These are phyloP conservation scores for Magnaporthiopsis poae DNA, from an alignment of 2,329 filamentous ascomycete species.

Conservation along the genomic window DNA sequence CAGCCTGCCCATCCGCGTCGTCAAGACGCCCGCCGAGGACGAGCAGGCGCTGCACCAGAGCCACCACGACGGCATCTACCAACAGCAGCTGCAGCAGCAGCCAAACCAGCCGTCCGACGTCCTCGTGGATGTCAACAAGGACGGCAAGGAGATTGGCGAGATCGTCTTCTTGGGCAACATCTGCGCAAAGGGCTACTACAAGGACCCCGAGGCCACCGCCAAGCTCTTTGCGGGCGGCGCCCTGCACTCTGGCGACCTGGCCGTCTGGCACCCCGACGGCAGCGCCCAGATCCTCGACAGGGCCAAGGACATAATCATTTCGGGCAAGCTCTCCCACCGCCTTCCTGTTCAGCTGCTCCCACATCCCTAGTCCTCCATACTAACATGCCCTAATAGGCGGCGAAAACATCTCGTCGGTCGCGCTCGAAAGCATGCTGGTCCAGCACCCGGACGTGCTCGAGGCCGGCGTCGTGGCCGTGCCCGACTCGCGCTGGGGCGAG, in stretches of 20 bases:
- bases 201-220: slow-evolving; percentile 72
- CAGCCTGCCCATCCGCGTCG: slow-evolving; percentile 67
- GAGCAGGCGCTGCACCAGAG: slow-evolving; percentile 40
- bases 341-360: no score
- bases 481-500: slow-evolving; percentile 89
- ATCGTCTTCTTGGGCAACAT: slow-evolving; percentile 80
- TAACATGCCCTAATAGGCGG: slow-evolving; percentile 48
- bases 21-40: slow-evolving; percentile 62
- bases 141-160: slow-evolving; percentile 42
- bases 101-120: slow-evolving; percentile 17
- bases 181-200: slow-evolving; percentile 84
- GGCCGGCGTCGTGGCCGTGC: slow-evolving; percentile 78
- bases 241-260: slow-evolving; percentile 81
- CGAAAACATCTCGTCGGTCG: slow-evolving; percentile 92
- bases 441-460: slow-evolving; percentile 85
- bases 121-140: slow-evolving; percentile 43
- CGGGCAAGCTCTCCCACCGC: slow-evolving; percentile 43
- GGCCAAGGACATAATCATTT: slow-evolving; percentile 97
- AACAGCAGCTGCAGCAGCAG: neutral
- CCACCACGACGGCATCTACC: neutral
- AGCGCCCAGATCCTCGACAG: slow-evolving; percentile 86
- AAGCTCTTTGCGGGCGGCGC: slow-evolving; percentile 83
- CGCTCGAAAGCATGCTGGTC: slow-evolving; percentile 79
- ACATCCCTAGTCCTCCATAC: no score
- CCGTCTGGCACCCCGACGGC: slow-evolving; percentile 86